Conservation (phyloP, 768 basidiomycete genomes). For the Epithele typhae region DNA sequence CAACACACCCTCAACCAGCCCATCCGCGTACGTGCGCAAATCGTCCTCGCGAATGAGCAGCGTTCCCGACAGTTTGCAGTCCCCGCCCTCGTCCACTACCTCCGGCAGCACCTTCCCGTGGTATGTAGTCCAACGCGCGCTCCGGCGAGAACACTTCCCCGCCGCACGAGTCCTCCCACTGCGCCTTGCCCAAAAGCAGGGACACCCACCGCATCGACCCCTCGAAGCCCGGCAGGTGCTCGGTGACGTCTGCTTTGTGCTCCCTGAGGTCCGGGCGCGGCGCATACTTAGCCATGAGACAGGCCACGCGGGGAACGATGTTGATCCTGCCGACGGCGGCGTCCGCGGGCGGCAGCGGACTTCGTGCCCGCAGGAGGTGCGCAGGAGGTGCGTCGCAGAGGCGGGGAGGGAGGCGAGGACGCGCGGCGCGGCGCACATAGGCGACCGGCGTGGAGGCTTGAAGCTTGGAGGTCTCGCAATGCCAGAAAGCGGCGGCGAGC, state of each 20-base stretch:
- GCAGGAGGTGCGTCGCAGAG: slow-evolving; percentile 13
- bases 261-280: slow-evolving; percentile 12
- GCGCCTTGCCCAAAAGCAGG: slow-evolving; percentile 13
- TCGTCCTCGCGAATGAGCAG: slow-evolving; percentile 5
- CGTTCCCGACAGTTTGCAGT: slow-evolving; percentile 6
- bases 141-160: slow-evolving; percentile 21
- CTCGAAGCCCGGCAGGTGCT: slow-evolving; percentile 14
- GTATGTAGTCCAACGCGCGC: slow-evolving; percentile 13
- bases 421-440: slow-evolving; percentile 16
- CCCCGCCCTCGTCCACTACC: slow-evolving; percentile 11
- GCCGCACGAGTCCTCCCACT: slow-evolving; percentile 12
- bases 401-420: slow-evolving; percentile 19
- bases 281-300: slow-evolving; percentile 13
- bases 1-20: slow-evolving; percentile 9
- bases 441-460: slow-evolving; percentile 16
- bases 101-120: slow-evolving; percentile 14
- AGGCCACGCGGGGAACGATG: slow-evolving; percentile 10
- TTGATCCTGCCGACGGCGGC: slow-evolving; percentile 15
- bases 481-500: slow-evolving; percentile 21
- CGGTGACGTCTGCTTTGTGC: slow-evolving; percentile 5
- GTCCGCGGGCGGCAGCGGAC: slow-evolving; percentile 12
- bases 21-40: slow-evolving; percentile 10
- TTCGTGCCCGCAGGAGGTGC: slow-evolving; percentile 14
- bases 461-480: slow-evolving; percentile 19
- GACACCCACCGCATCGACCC: slow-evolving; percentile 15